Conservation (phyloP, 1,284 basidiomycete species). For the Cutaneotrichosporon cyanovorans region DNA sequence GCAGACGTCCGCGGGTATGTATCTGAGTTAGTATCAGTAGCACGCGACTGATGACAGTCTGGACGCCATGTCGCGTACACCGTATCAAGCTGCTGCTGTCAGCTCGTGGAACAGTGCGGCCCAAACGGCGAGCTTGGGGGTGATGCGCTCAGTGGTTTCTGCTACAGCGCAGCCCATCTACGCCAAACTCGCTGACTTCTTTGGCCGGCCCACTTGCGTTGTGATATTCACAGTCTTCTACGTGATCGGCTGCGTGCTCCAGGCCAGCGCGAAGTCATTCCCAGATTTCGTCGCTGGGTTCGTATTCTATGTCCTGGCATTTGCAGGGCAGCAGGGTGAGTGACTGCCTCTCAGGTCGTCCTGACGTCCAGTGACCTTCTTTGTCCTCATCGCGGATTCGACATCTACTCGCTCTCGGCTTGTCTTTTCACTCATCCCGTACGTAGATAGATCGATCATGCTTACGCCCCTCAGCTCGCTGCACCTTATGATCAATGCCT, state of each 20-base stretch:
- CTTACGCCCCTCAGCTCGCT: constrained; percentile 60
- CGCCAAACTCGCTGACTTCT: constrained; percentile 67
- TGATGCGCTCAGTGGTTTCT: constrained; percentile 46
- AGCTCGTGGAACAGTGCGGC: constrained; percentile 3
- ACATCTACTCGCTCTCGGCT: constrained; percentile 68
- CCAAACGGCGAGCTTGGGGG: constrained; percentile 4
- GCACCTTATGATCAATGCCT: constrained; percentile 46
- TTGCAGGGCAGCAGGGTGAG: constrained; percentile 17
- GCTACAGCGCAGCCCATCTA: constrained; percentile 69
- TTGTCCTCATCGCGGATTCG: constrained; percentile 53
- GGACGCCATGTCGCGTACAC: not conserved
- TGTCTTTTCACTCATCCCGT: constrained; percentile 49
- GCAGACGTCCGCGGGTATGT: constrained; percentile 5
- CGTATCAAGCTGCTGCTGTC: constrained; percentile 9
- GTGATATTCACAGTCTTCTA: too few relatives aligned
- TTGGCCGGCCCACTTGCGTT: constrained; percentile 49
- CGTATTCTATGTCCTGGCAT: constrained; percentile 35
- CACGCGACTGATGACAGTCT: not conserved
- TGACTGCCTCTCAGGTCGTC: not conserved
- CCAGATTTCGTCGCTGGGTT: too few relatives aligned
- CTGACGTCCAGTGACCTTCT: constrained; percentile 8
- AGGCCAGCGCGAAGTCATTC: too few relatives aligned
- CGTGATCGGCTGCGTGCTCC: constrained; percentile 43
- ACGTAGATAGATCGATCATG: constrained; percentile 4
- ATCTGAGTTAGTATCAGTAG: too few relatives aligned